Base-by-base conservation (phyloP, 2,329 filamentous ascomycete species). In the Calonectria pteridis region DNA sequence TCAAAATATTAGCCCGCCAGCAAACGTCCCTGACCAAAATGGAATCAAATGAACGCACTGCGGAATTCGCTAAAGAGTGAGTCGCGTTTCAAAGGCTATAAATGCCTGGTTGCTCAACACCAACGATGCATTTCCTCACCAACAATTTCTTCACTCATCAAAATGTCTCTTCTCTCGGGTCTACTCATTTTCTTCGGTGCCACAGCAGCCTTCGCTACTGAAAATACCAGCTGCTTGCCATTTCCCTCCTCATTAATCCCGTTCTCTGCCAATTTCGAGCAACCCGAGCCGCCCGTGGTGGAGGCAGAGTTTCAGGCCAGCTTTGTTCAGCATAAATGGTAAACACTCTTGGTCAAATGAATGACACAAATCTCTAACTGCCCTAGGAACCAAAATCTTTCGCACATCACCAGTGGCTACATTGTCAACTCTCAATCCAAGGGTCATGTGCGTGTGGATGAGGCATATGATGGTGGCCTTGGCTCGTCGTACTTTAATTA, bases 321-420 rank as follows among this genome's bases (percentile, higher is more conserved):
- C 28, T 85, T 85, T 55, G 73, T 85, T 13, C 84, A 86, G 63
- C 84, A 85, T 62, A 85, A 86, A 73, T 85, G 84, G 84, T 83
- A 70, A n/a, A 62, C 9, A 1, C 11, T 11, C 3, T 1, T 9
- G 20, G 11, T 10, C 4, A 1, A 33, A 18, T 6, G 0, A 37
- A 16, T 33, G 20, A 1, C 9, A 31, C 11, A 14, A 5, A 49
- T 1, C 6, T 74, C 70, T 26, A 5, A 1, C 7, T 10, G 9
- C 1, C 4, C 0, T n/a, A 85, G 84, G 84, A 81, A 85, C 58
- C 59, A 79, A 5, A 82, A 84, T n/a, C 5, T 86, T 2, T 86
- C 84, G 4, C 84, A 86, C 72, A 84, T 86, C 58, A 82, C 81
- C 6, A 73, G 80, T 7, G 85, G 84, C 0, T 84, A 79, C 63